Conservation (phyloP, 2,329 filamentous ascomycete species). For the Hymenoscyphus linearis region DNA sequence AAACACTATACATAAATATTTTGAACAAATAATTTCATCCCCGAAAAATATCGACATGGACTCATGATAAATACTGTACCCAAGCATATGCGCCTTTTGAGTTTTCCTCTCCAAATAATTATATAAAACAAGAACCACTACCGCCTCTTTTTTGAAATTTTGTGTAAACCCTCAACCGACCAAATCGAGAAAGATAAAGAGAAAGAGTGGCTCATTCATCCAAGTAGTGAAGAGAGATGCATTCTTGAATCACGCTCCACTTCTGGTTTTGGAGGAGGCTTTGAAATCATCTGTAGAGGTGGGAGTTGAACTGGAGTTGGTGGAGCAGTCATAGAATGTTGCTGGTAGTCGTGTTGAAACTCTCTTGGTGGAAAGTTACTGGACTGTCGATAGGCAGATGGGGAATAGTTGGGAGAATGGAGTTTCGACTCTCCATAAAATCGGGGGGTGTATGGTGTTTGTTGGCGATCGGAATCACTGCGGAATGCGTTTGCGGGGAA, state of each 20-base stretch:
- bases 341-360: constrained; percentile 17
- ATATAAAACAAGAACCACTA: not conserved
- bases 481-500: constrained; percentile 22
- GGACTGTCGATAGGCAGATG: not conserved
- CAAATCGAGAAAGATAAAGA: not conserved
- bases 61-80: not conserved
- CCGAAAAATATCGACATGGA: not conserved
- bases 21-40: not conserved
- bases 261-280: constrained; percentile 5
- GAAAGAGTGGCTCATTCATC: constrained; percentile 10
- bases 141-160: not conserved
- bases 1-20: not conserved
- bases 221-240: constrained; percentile 29
- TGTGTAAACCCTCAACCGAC: not conserved
- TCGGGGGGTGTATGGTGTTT: constrained; percentile 19
- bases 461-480: constrained; percentile 22
- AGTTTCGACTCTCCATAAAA: constrained; percentile 20
- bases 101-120: not conserved
- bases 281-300: constrained; percentile 22
- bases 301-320: constrained; percentile 30
- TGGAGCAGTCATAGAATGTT: constrained; percentile 26
- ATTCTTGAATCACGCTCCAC: constrained; percentile 29
- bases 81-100: not conserved
- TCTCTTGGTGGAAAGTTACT: constrained; percentile 16
- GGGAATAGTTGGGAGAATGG: not conserved